Conservation (phyloP, 2,329 filamentous ascomycete genomes). For the Colletotrichum melonis region DNA sequence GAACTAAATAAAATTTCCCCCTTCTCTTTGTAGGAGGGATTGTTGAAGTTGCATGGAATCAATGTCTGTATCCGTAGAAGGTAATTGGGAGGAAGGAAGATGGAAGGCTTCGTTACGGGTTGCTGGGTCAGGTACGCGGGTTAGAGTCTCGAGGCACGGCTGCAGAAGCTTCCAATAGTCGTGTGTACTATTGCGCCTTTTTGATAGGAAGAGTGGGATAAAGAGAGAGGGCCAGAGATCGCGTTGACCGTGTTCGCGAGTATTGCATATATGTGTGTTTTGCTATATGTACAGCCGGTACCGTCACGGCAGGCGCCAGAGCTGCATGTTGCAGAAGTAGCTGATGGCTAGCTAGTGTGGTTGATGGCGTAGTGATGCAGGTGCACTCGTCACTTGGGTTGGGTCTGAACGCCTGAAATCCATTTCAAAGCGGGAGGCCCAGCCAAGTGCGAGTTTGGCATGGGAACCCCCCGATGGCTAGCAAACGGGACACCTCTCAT, state of each 20-base stretch:
- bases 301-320: not conserved
- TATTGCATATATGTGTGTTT: not conserved
- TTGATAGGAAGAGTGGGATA: not conserved
- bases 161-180: not conserved
- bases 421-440: not conserved
- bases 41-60: not conserved
- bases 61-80: not conserved
- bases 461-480: not conserved
- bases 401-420: not conserved
- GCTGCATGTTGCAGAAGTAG: conserved; percentile 1
- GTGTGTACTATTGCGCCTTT: not conserved
- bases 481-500: conserved; percentile 7
- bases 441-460: not conserved
- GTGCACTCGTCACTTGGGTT: not conserved
- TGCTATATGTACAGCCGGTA: not conserved
- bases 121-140: not conserved
- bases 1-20: not conserved
- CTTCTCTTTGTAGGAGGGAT: not conserved
- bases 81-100: not conserved
- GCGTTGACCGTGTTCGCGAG: not conserved
- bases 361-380: not conserved
- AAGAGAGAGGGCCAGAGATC: not conserved
- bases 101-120: not conserved
- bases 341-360: not conserved
- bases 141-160: not conserved